Percentiles rank a stretch among this genome's conserved stretches.
phyloP scores from a whole-genome alignment of 352 stramenopile genomes.

The Globisporangium spiculum region DNA sequence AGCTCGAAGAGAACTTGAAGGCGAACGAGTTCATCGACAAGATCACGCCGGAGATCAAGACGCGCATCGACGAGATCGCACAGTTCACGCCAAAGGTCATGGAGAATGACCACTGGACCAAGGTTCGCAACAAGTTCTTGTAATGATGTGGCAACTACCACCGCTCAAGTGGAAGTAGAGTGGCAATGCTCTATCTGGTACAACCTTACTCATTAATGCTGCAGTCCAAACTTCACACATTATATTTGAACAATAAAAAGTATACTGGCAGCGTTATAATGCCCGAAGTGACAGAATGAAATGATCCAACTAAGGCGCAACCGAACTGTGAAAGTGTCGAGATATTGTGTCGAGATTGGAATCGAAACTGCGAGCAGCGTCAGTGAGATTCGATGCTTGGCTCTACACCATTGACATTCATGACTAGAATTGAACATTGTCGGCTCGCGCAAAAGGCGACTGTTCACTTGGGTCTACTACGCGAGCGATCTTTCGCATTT shows the following conservation, averaged over 20 bases:
- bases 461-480: not conserved
- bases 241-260: not conserved
- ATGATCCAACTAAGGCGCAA: too few relatives aligned
- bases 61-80: not conserved
- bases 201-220: not conserved
- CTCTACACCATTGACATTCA: not conserved
- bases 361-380: too few relatives aligned
- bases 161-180: not conserved
- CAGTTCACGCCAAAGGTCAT: not conserved
- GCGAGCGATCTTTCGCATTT: not conserved
- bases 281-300: too few relatives aligned
- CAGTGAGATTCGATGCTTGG: too few relatives aligned
- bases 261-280: too few relatives aligned
- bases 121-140: conserved; percentile 2
- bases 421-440: not conserved
- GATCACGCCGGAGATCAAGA: conserved; percentile 36
- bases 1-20: conserved; percentile 59
- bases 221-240: not conserved
- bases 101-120: conserved; percentile 1
- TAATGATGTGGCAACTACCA: not conserved
- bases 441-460: not conserved
- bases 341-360: too few relatives aligned
- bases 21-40: conserved; percentile 33
- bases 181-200: too few relatives aligned
- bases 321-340: too few relatives aligned